These are phyloP conservation scores for Saturnispora galanensis DNA, from an alignment of 805 yeast genomes.

Conservation along the genomic window DNA sequence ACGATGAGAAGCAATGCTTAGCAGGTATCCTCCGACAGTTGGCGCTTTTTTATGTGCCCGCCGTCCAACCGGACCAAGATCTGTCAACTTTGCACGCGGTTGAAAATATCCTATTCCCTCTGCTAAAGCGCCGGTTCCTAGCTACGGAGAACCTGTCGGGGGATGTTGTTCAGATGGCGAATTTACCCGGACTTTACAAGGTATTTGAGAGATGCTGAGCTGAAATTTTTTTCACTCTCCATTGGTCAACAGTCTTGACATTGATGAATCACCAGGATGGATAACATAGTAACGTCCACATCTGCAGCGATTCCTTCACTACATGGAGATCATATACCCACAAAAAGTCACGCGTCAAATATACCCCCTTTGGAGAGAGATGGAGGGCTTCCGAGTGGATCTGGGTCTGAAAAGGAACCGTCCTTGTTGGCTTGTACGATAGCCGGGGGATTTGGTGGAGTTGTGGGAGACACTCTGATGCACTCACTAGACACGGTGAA, in stretches of 20 bases:
- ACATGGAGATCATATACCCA: neutral
- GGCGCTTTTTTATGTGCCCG: conserved; percentile 51
- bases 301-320: neutral
- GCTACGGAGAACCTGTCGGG: conserved; percentile 46
- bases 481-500: conserved; percentile 95
- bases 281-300: neutral
- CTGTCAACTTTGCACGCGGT: conserved; percentile 24
- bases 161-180: conserved; percentile 77
- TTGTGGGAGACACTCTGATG: conserved; percentile 86
- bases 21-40: conserved; percentile 55
- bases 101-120: conserved; percentile 58
- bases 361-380: too few relatives aligned
- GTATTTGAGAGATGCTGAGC: conserved; percentile 84
- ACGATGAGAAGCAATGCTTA: conserved; percentile 59
- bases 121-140: conserved; percentile 48
- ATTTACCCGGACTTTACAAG: conserved; percentile 78
- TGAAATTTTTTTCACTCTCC: neutral
- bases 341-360: neutral
- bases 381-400: neutral
- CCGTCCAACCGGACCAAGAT: conserved; percentile 4
- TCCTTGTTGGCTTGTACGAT: conserved; percentile 54
- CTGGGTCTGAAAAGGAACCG: conserved; percentile 16
- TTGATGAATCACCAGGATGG: conserved; percentile 1
- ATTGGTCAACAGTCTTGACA: neutral
- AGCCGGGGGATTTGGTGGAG: conserved; percentile 95